Base-by-base conservation (phyloP, 306 rosid species). In the Cicer yamashitae region DNA sequence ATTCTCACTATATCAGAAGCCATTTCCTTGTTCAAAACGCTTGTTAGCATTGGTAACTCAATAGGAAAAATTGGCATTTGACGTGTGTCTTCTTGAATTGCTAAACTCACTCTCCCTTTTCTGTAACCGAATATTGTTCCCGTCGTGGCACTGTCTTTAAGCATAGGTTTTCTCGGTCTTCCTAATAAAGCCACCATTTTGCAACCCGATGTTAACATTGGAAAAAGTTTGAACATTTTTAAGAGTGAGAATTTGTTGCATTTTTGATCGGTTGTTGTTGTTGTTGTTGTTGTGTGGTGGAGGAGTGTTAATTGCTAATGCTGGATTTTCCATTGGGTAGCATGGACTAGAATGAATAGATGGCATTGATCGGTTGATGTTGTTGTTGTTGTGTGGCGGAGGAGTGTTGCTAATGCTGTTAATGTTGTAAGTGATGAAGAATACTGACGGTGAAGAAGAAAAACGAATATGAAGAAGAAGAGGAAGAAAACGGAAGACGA, bases 121-220 rank as follows among this genome's bases (percentile, higher is more conserved):
- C 96, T 81, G 82, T 82, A 92, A 1, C 99, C 99, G 6, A 92
- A 94, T 8, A 94, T 89, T 1, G 99, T 94, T 1, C 93, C 99
- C 0, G 97, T 94, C 0, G 96, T 92, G 7, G 98, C 97, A 7
- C 83, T 62, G 83, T 94, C 99, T 60, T 94, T 94, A 1, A 94
- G 83, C 75, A 94, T 64, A 5, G 98, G 88, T 81, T 88, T 90
- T 8, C 96, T 70, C 0, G 96, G 96, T 44, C 93, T 79, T 40
- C 99, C 98, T 3, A 94, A 78, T 5, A 94, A 87, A 0, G 93
- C 96, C 39, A 90, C 98, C 99, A 94, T 92, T 79, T 94, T 94
- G 88, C 96, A 94, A 37, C 99, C 99, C 0, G 98, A 92, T 6
- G 86, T 89, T n/a, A 94, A 62, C 98, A 90, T 90, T 1, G 98